Base-by-base conservation (phyloP, 2,329 filamentous ascomycete genomes). In the Immersiporthe knoxdaviesiana region DNA sequence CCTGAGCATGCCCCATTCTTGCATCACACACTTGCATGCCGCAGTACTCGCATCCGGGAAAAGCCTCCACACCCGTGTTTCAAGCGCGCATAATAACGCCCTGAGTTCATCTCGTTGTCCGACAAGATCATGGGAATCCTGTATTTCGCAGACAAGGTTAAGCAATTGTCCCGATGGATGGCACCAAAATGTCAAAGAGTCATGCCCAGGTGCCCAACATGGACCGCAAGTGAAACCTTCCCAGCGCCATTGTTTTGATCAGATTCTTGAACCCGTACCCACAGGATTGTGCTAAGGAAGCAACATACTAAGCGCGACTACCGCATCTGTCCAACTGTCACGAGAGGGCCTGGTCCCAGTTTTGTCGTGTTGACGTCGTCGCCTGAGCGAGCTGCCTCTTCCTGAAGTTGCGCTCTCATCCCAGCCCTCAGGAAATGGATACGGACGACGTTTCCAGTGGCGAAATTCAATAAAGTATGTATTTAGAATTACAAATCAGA, bases 61-160 rank as follows among this genome's bases (percentile, higher is more conserved):
- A n/a, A 10, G 41, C 21, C 24, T 39, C 14, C 61, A 14, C n/a
- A 30, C 41, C 60, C 16, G 27, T 3, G 61, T 32, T 47, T 63
- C 35, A 30, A 63, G 61, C 61, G 61, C 61, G 61, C 61, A 63
- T 63, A 63, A 35, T 14, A 21, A 32, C 61, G 61, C 61, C 39
- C 61, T 63, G 61, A 37, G 7, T 37, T 37, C 16, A 37, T 12
- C 37, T 59, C 56, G 21, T 37, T 59, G 24, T 56, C 52, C 52
- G 52, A 56, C 24, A 56, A 56, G 52, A 30, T 30, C 14, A 56
- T 56, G 52, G 4, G 52, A 3, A n/a, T n/a, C 18, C 52, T 32
- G 6, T 56, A 18, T 8, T 35, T 32, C 2, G 27, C 5, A 30
- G 27, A 30, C 1, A 32, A 16, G 5, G 14, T 30, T 56, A 3